phyloP scores from a whole-genome alignment of 345 rosid genomes.

The Luvunga scandens region DNA sequence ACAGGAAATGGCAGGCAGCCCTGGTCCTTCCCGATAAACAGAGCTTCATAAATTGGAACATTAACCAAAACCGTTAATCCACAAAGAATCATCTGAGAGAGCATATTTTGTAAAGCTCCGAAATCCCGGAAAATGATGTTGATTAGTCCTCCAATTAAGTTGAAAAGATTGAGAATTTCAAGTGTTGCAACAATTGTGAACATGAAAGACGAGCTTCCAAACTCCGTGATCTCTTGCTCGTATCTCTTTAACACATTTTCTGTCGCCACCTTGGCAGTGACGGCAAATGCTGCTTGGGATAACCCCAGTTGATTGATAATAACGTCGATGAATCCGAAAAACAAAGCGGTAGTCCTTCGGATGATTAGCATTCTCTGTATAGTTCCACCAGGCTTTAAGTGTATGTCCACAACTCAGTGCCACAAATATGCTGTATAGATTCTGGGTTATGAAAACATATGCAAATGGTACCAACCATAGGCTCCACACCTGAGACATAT shows the following conservation, averaged over 20 bases:
- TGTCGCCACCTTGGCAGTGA: slow-evolving; percentile 37
- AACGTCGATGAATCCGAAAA: slow-evolving; percentile 7
- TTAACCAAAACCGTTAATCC: slow-evolving; percentile 29
- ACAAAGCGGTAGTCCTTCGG: background rate
- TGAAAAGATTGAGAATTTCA: slow-evolving; percentile 38
- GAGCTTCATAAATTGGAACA: slow-evolving; percentile 31
- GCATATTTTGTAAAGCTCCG: background rate
- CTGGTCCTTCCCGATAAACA: slow-evolving; percentile 29
- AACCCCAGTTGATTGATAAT: slow-evolving; percentile 28
- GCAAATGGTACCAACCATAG: slow-evolving; percentile 19
- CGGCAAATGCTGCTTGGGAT: slow-evolving; percentile 24
- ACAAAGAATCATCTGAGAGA: slow-evolving; percentile 24
- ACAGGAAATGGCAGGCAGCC: slow-evolving; percentile 25
- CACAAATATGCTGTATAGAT: slow-evolving; percentile 10
- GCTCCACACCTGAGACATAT: slow-evolving; percentile 12
- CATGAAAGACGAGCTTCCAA: slow-evolving; percentile 34
- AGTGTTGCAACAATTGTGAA: slow-evolving; percentile 32
- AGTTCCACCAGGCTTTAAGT: slow-evolving; percentile 10
- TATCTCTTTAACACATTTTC: slow-evolving; percentile 35
- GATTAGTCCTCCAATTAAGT: background rate
- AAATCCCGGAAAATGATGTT: background rate
- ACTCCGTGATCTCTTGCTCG: slow-evolving; percentile 36
- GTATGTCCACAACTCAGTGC: background rate
- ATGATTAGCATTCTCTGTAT: slow-evolving; percentile 25
- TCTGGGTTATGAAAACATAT: slow-evolving; percentile 9